Base-by-base conservation (phyloP, 805 yeast genomes). In the Saturnispora mendoncae region DNA sequence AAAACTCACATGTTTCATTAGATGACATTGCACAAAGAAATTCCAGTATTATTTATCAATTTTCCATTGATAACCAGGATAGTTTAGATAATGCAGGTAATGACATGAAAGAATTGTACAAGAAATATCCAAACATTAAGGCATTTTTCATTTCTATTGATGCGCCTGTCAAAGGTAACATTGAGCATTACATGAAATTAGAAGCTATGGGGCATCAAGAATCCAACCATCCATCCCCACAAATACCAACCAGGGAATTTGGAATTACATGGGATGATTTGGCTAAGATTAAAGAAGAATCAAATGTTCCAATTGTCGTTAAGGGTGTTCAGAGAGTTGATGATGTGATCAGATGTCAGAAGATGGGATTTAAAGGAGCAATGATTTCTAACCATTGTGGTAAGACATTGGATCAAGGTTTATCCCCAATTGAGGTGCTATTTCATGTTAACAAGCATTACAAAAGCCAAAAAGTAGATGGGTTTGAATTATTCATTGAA, bases 81-180 rank as follows among this genome's bases (percentile, higher is more conserved):
- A 87, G 85, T 56, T 68, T 88, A 38, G 67, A 68, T n/a, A 83
- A 80, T 52, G 59, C 53, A 15, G 45, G 45, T 2, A 47, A 44
- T 15, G 51, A 45, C 18, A 43, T 56, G 25, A 46, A 48, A 21
- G 46, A 49, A n/a, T 27, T 55, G 12, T 56, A 55, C 33, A 23
- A 32, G 3, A 24, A 44, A 3, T 18, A 43, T 31, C 47, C 48
- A 36, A 86, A 85, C 1, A 68, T 81, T 47, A 78, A 77, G 52
- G 95, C 86, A 0, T 64, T 87, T 20, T 85, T 84, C 54, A 76
- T 86, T 48, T 85, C 94, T 3, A 88, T 84, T 5, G 95, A 86
- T 63, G 84, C 92, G 1, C 88, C 94, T 3, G 78, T 34, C 6
- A 63, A 82, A 26, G 95, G 95, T 6, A 73, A 88, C 45, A 72